phyloP scores from a whole-genome alignment of 768 basidiomycete species.

The Leccinum barrowsii region DNA sequence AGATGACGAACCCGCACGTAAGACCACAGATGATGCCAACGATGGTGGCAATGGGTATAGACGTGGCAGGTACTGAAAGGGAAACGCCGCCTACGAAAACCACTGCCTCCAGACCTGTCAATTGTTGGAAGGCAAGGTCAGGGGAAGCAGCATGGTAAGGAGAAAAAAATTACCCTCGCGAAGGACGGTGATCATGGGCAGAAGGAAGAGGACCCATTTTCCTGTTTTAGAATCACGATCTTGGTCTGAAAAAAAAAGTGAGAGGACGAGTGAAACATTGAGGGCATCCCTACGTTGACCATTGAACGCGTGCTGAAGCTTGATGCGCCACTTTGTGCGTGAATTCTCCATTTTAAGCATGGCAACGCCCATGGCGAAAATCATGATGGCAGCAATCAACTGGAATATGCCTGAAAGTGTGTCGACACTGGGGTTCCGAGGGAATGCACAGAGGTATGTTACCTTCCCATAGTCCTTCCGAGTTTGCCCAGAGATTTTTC shows the following conservation, averaged over 20 bases:
- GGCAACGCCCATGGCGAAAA: slow-evolving; percentile 89
- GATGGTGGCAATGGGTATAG: slow-evolving; percentile 90
- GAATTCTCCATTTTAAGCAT: slow-evolving; percentile 96
- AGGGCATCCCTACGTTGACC: slow-evolving; percentile 41
- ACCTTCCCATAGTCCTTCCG: slow-evolving; percentile 95
- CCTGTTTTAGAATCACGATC: slow-evolving; percentile 51
- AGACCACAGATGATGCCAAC: slow-evolving; percentile 79
- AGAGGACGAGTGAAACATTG: not conserved
- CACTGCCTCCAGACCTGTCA: slow-evolving; percentile 77
- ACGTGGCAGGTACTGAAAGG: slow-evolving; percentile 72
- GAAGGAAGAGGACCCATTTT: slow-evolving; percentile 85
- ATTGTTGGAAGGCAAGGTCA: not conserved
- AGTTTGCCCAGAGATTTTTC: slow-evolving; percentile 73
- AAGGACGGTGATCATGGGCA: slow-evolving; percentile 89
- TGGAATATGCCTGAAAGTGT: slow-evolving; percentile 55
- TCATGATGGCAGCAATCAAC: slow-evolving; percentile 72
- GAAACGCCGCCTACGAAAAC: slow-evolving; percentile 94
- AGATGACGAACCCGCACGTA: slow-evolving; percentile 70
- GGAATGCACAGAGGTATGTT: slow-evolving; percentile 6
- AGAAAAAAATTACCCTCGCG: slow-evolving; percentile 67
- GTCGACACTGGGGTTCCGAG: not conserved
- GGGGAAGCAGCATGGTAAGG: not conserved
- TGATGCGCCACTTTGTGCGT: slow-evolving; percentile 91
- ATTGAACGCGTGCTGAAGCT: slow-evolving; percentile 77
- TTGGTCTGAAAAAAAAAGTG: slow-evolving; percentile 30